These are phyloP conservation scores for Neurospora sp. DNA, from an alignment of 495 filamentous ascomycete species.

Conservation along the genomic window DNA sequence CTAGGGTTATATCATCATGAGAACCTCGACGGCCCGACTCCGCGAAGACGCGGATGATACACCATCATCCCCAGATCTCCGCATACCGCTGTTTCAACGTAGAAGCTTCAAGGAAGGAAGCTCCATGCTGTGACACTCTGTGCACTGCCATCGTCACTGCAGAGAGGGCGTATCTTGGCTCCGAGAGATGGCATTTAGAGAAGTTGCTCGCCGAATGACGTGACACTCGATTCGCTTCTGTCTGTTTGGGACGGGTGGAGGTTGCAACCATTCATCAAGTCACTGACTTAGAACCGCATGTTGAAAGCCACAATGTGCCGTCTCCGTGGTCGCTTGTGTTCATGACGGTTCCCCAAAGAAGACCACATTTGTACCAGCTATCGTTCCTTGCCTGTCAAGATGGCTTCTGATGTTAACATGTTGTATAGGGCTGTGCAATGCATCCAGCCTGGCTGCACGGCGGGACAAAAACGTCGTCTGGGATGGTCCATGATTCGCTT, in stretches of 20 bases:
- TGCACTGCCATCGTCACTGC: background rate
- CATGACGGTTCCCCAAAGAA: background rate
- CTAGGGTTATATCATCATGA: background rate
- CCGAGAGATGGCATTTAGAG: background rate
- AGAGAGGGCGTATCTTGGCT: background rate
- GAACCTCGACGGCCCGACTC: background rate
- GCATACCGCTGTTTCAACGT: background rate
- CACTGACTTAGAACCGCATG: background rate
- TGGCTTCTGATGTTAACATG: background rate
- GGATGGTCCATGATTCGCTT: background rate
- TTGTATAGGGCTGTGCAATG: background rate
- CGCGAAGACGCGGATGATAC: background rate
- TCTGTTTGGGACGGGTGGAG: background rate
- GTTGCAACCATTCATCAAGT: background rate
- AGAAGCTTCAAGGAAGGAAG: background rate
- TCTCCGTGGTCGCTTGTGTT: background rate
- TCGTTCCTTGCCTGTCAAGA: background rate
- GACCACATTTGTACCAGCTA: background rate
- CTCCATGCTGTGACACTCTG: background rate
- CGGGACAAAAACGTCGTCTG: background rate
- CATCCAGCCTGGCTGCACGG: background rate
- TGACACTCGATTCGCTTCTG: background rate
- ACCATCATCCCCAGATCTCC: background rate
- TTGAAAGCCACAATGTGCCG: background rate
- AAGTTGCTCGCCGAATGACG: background rate